Evolutionary conservation across 176 grass and related monocot species (phyloP).

Genomic region (Juncus effusus): DNA sequence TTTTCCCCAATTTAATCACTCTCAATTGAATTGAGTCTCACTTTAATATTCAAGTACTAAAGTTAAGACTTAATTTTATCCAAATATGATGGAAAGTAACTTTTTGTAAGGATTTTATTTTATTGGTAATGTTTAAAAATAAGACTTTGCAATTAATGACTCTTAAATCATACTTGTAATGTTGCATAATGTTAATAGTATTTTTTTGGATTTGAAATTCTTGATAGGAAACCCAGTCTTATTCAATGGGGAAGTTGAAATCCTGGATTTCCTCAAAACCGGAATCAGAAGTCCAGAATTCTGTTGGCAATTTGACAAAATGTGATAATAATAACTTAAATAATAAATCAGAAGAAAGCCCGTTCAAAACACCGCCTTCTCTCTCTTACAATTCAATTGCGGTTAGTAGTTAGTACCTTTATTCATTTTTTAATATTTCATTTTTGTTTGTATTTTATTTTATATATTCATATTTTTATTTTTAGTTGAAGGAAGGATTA

Average conservation of each 20-base stretch:
- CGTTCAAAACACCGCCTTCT: constrained; percentile 80
- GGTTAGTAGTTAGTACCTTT: constrained; percentile 32
- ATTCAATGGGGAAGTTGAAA: constrained; percentile 52
- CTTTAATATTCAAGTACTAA: no score
- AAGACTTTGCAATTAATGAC: not conserved
- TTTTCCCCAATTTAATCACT: not conserved
- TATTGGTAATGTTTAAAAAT: no score
- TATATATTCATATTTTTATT: constrained; percentile 21
- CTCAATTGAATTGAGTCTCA: not conserved
- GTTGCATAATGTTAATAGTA: no score
- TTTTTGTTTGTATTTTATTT: constrained; percentile 6
- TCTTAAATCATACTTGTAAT: no score
- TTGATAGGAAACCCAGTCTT: constrained; percentile 32
- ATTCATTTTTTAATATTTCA: constrained; percentile 1
- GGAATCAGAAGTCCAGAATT: constrained; percentile 34
- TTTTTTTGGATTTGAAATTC: not conserved
- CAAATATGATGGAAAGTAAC: no score
- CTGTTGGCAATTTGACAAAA: constrained; percentile 8
- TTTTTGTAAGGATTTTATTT: no score
- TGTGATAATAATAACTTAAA: constrained; percentile 33
- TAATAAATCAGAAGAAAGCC: constrained; percentile 42
- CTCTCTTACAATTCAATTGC: constrained; percentile 50
- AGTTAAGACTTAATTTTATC: no score
- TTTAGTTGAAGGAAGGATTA: constrained; percentile 30
- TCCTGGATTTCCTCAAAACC: constrained; percentile 59